Conservation (phyloP, 352 stramenopile species). For the Aphanomyces euteiches region DNA sequence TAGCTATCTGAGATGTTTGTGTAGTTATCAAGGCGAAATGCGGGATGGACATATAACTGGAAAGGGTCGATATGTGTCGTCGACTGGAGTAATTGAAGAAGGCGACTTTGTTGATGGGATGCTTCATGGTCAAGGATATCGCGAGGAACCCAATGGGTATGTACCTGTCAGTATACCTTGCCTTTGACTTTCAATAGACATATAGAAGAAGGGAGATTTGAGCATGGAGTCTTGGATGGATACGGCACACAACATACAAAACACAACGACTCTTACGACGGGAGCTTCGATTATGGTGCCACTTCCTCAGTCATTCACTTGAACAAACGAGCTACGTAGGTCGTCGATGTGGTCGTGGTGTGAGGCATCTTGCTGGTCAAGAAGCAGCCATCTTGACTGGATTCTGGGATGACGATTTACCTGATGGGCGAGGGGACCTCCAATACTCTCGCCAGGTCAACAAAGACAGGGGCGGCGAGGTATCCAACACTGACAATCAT, state of each 20-base stretch:
- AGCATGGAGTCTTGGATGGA: conserved; percentile 47
- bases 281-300: conserved; percentile 53
- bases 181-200: not conserved
- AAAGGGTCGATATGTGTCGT: conserved; percentile 52
- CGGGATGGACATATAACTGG: conserved; percentile 53
- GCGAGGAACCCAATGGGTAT: conserved; percentile 50
- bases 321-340: no score
- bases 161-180: conserved; percentile 3
- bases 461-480: conserved; percentile 30
- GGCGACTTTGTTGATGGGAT: conserved; percentile 54
- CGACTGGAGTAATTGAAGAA: conserved; percentile 60
- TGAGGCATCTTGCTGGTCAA: conserved; percentile 35
- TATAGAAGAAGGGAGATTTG: conserved; percentile 45
- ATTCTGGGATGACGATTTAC: conserved; percentile 63
- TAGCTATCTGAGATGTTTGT: not conserved
- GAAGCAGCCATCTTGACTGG: conserved; percentile 47
- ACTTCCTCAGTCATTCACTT: no score
- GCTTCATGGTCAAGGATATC: conserved; percentile 44
- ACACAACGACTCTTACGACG: conserved; percentile 55
- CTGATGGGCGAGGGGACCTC: conserved; percentile 58
- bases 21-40: conserved; percentile 61
- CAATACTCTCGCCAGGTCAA: conserved; percentile 38
- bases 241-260: conserved; percentile 39
- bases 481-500: no score
- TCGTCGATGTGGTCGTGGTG: conserved; percentile 19